A percentile compares a stretch with the other conserved stretches of the same genome.
Conservation (phyloP, 202 grass and related monocot genomes). For the Setaria viridis region DNA sequence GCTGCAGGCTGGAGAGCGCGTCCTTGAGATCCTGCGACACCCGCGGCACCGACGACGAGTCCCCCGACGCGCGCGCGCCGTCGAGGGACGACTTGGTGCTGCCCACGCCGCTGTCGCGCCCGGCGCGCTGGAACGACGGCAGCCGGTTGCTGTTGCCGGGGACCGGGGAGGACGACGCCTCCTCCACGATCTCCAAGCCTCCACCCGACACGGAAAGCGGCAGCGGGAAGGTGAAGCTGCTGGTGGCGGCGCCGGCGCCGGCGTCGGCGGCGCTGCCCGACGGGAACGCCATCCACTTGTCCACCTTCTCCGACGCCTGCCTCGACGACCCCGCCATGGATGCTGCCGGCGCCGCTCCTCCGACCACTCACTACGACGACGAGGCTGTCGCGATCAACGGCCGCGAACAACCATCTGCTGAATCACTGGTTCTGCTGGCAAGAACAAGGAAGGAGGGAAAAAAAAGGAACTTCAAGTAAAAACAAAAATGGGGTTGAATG, state of each 20-base stretch:
- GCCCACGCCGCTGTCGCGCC: slow-evolving; percentile 3
- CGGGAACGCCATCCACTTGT: slow-evolving; percentile 91
- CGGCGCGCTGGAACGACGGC: slow-evolving; percentile 20
- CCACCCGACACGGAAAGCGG: not conserved
- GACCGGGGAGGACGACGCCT: not conserved
- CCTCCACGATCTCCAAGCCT: slow-evolving; percentile 66
- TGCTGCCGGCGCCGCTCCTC: not conserved
- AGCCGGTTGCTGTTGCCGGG: not conserved
- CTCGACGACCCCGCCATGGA: slow-evolving; percentile 44
- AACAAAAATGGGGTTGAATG: not conserved
- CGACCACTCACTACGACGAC: not conserved
- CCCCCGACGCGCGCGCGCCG: slow-evolving; percentile 40
- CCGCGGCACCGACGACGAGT: slow-evolving; percentile 51
- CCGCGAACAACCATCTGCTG: slow-evolving; percentile 20
- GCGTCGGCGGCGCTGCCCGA: not conserved
- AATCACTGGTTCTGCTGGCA: not conserved
- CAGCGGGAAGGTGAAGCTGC: slow-evolving; percentile 34
- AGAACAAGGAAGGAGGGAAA: not conserved
- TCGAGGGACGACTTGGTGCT: slow-evolving; percentile 50
- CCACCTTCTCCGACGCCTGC: slow-evolving; percentile 35
- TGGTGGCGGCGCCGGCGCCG: not conserved
- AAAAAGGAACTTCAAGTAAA: not conserved
- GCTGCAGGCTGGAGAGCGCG: slow-evolving; percentile 81
- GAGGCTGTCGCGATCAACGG: slow-evolving; percentile 41
- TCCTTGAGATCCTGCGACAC: slow-evolving; percentile 93